Conservation (phyloP, 805 yeast species). For the Saturnispora galanensis region DNA sequence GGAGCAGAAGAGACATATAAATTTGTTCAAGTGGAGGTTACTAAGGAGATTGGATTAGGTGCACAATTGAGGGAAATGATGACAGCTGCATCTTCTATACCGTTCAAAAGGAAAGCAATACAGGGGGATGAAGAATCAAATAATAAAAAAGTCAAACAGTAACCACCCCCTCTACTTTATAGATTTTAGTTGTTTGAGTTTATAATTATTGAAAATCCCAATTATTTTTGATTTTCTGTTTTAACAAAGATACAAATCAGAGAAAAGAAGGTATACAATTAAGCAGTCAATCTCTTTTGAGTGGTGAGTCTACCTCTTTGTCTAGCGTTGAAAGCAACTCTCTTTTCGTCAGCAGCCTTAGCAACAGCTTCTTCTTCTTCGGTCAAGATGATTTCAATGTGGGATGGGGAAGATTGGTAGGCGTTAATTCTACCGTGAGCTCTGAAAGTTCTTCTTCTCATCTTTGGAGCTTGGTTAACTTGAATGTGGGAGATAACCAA, state of each 20-base stretch:
- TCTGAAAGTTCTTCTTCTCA: slow-evolving; percentile 99
- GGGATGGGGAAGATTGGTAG: slow-evolving; percentile 97
- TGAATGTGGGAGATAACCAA: slow-evolving; percentile 96
- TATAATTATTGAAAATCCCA: not conserved
- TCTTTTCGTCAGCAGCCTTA: slow-evolving; percentile 55
- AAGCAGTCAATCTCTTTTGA: slow-evolving; percentile 71
- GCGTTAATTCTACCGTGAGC: slow-evolving; percentile 99
- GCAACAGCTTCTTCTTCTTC: slow-evolving; percentile 92
- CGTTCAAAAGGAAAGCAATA: not conserved
- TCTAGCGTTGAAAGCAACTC: slow-evolving; percentile 74
- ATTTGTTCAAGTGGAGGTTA: slow-evolving; percentile 17
- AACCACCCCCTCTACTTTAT: not conserved
- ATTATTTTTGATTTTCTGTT: not conserved
- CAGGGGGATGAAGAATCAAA: not conserved
- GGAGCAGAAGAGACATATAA: slow-evolving; percentile 18
- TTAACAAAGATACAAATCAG: slow-evolving; percentile 10
- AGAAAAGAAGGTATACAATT: slow-evolving; percentile 13
- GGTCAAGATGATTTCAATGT: slow-evolving; percentile 93
- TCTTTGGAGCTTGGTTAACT: slow-evolving; percentile 99
- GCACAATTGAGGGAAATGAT: not conserved
- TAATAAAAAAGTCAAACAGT: not conserved
- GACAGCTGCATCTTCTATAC: not conserved
- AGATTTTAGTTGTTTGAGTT: not conserved
- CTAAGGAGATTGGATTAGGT: slow-evolving; percentile 6
- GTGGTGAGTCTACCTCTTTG: slow-evolving; percentile 86